These are phyloP conservation scores for Baorangia bicolor DNA, from an alignment of 768 basidiomycete species.

Conservation along the genomic window DNA sequence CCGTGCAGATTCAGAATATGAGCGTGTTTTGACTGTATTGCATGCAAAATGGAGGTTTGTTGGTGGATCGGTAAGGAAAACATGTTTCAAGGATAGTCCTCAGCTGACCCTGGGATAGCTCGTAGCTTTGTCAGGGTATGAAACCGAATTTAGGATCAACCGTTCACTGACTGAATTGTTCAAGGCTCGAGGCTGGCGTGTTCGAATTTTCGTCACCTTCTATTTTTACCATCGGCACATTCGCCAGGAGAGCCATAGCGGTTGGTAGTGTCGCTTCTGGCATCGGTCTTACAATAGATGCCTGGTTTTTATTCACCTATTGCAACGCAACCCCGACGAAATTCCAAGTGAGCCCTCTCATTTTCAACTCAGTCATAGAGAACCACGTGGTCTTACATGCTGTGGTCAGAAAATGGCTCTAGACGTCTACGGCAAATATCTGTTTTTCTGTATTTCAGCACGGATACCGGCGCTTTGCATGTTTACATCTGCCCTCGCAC, in stretches of 20 bases:
- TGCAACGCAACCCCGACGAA: too few relatives aligned
- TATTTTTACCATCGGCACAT: slow-evolving; percentile 46
- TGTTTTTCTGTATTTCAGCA: too few relatives aligned
- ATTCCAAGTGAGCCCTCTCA: too few relatives aligned
- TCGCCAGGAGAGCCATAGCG: slow-evolving; percentile 53
- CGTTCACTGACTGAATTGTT: too few relatives aligned
- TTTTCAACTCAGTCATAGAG: not conserved
- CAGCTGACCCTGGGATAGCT: too few relatives aligned
- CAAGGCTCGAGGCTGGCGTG: slow-evolving; percentile 50
- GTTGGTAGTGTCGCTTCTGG: slow-evolving; percentile 59
- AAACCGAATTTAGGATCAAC: not conserved
- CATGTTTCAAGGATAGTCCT: too few relatives aligned
- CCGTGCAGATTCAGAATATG: slow-evolving; percentile 44
- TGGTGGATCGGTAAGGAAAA: too few relatives aligned
- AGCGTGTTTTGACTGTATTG: slow-evolving; percentile 46
- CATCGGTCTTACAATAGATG: slow-evolving; percentile 60
- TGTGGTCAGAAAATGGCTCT: too few relatives aligned
- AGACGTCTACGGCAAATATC: slow-evolving; percentile 58
- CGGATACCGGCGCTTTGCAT: too few relatives aligned
- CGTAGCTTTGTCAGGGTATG: slow-evolving; percentile 58
- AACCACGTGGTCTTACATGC: not conserved
- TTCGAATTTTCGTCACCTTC: slow-evolving; percentile 58
- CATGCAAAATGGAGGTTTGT: slow-evolving; percentile 63
- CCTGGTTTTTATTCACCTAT: too few relatives aligned
- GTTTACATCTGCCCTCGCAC: slow-evolving; percentile 50